Evolutionary conservation across 2,329 filamentous ascomycete species (phyloP).

Genomic region (Aspergillus persii): DNA sequence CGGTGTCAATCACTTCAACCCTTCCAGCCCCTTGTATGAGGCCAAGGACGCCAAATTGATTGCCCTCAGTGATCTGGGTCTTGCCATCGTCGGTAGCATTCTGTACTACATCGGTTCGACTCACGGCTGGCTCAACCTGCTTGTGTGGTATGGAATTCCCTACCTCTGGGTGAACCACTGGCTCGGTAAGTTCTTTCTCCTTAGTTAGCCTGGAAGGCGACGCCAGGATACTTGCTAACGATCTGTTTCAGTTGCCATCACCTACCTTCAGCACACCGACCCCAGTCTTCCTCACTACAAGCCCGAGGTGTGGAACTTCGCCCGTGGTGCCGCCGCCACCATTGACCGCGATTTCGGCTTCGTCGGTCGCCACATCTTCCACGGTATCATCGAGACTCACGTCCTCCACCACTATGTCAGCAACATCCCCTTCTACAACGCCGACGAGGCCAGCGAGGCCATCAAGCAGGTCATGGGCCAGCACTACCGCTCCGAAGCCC

Average conservation of each 20-base stretch:
- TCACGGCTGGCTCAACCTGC: slow-evolving; percentile 81
- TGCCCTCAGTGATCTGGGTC: slow-evolving; percentile 78
- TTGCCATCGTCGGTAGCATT: slow-evolving; percentile 59
- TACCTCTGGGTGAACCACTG: slow-evolving; percentile 99
- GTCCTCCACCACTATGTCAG: slow-evolving; percentile 97
- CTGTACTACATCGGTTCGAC: slow-evolving; percentile 70
- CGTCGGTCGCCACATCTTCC: slow-evolving; percentile 83
- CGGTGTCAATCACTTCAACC: slow-evolving; percentile 95
- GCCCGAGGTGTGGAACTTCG: slow-evolving; percentile 82
- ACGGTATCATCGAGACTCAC: slow-evolving; percentile 97
- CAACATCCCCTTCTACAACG: slow-evolving; percentile 94
- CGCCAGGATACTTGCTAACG: slow-evolving; percentile 14
- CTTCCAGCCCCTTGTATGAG: slow-evolving; percentile 85
- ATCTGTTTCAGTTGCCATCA: slow-evolving; percentile 74
- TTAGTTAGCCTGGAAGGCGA: not conserved
- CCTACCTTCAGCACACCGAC: slow-evolving; percentile 96
- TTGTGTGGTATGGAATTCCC: slow-evolving; percentile 92
- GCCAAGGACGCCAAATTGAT: slow-evolving; percentile 86
- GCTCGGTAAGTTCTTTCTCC: slow-evolving; percentile 68
- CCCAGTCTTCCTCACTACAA: slow-evolving; percentile 91
- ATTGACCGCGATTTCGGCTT: slow-evolving; percentile 98
- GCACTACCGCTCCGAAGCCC: slow-evolving; percentile 84
- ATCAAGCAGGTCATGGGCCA: slow-evolving; percentile 93
- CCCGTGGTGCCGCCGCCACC: slow-evolving; percentile 88
- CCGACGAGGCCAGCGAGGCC: slow-evolving; percentile 88